phyloP scores from a whole-genome alignment of 352 stramenopile genomes.

The Elongisporangium anandrum region DNA sequence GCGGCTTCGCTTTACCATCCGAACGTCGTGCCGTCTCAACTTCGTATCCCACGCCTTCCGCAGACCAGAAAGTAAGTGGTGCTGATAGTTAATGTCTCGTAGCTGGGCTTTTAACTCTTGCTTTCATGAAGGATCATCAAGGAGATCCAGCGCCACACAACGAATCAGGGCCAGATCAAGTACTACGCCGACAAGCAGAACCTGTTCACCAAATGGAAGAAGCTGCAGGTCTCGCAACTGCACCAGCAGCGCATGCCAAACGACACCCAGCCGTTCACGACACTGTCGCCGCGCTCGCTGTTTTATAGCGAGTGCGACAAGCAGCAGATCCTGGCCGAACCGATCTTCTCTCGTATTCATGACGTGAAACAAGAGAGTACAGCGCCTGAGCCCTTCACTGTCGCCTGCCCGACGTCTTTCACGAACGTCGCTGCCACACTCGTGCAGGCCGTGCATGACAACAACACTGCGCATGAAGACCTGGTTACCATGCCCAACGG shows the following conservation, averaged over 20 bases:
- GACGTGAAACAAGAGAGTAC: constrained; percentile 17
- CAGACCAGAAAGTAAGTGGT: constrained; percentile 53
- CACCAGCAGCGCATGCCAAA: constrained; percentile 26
- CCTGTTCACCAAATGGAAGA: constrained; percentile 76
- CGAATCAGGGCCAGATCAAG: constrained; percentile 50
- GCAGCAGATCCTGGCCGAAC: constrained; percentile 54
- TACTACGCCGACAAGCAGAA: constrained; percentile 68
- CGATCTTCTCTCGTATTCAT: constrained; percentile 69
- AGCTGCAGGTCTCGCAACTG: constrained; percentile 47
- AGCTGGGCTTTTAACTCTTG: background rate
- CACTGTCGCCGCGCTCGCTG: constrained; percentile 55
- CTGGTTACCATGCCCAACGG: constrained; percentile 17
- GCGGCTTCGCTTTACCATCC: constrained; percentile 23
- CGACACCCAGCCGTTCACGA: constrained; percentile 15
- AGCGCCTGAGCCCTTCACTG: background rate
- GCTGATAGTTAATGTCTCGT: background rate
- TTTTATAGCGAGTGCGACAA: constrained; percentile 66
- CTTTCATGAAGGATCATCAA: constrained; percentile 38
- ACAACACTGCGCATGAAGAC: constrained; percentile 20
- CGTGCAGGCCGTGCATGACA: constrained; percentile 24
- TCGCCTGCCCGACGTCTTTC: constrained; percentile 19
- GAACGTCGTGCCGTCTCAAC: constrained; percentile 22
- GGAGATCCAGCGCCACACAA: constrained; percentile 53
- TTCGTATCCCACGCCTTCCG: constrained; percentile 46
- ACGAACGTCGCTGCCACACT: constrained; percentile 33